Base-by-base conservation (phyloP, 331 rosid species). In the Erythrophleum ivorense region DNA sequence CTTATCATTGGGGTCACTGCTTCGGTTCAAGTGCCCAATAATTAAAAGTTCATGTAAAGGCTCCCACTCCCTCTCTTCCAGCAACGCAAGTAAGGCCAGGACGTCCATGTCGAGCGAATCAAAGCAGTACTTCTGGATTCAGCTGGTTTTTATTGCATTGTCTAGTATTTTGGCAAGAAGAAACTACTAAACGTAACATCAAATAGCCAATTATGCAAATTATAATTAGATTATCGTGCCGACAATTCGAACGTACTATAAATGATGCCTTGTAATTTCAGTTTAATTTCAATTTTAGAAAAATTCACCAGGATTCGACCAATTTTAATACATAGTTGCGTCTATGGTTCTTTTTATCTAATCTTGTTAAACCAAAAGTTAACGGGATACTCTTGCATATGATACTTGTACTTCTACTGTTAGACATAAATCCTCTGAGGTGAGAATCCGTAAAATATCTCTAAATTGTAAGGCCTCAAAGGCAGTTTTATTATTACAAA, bases 41-140 rank as follows among this genome's bases (percentile, higher is more conserved):
- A 24, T 24, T 24, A 24, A 24, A 24, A 24, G 29, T 24, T 24
- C 29, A 24, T 24, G 29, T n/a, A 36, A 63, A 54, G 38, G 11
- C 57, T 80, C 73, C 69, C 62, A 0, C n/a, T 48, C 36, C 13
- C 33, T 69, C 43, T 72, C 13, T 86, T 87, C 45, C 93, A 92
- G 98, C 98, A 94, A 90, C 88, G 93, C 90, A 85, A 81, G 84
- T 94, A 91, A 83, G 97, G 87, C 11, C 94, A 90, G 81, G 95
- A 89, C 48, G 88, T 91, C 15, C 88, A 85, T 75, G 97, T 97
- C 0, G 98, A 94, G 79, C 92, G 91, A 59, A 91, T 94, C 76
- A 94, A 92, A 77, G 97, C 93, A 38, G 89, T 87, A 53, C 98
- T 92, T 36, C 80, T 91, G 97, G 98, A 91, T 75, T 89, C 91